phyloP scores from a whole-genome alignment of 2,329 filamentous ascomycete genomes.

The Hypomyces rosellus region DNA sequence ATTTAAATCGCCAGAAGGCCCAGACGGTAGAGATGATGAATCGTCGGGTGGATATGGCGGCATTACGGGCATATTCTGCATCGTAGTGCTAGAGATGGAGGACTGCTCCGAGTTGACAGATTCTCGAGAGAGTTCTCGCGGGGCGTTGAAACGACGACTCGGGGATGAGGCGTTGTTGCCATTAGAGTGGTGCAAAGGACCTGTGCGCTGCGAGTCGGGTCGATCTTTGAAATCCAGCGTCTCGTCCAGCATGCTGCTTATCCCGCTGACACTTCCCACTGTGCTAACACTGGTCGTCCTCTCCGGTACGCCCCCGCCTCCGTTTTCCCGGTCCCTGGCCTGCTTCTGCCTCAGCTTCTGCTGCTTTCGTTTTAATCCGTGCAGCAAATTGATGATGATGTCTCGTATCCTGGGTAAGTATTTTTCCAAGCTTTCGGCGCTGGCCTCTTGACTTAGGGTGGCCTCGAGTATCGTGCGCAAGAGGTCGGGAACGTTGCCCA shows the following conservation, averaged over 20 bases:
- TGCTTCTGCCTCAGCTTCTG: conserved; percentile 70
- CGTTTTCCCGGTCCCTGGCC: conserved; percentile 42
- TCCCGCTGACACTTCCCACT: conserved; percentile 47
- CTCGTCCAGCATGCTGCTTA: conserved; percentile 55
- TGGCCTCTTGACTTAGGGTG: conserved; percentile 93
- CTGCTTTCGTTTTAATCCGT: conserved; percentile 95
- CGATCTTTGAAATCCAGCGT: conserved; percentile 49
- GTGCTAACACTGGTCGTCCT: conserved; percentile 55
- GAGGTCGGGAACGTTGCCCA: conserved; percentile 91
- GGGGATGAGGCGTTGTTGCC: conserved; percentile 36
- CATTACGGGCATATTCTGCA: conserved; percentile 70
- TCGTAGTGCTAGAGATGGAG: conserved; percentile 64
- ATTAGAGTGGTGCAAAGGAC: conserved; percentile 18
- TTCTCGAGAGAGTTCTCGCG: conserved; percentile 45
- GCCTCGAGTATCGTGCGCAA: conserved; percentile 88
- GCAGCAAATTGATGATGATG: conserved; percentile 95
- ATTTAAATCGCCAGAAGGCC: conserved; percentile 40
- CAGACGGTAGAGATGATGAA: conserved; percentile 38
- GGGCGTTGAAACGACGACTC: conserved; percentile 39
- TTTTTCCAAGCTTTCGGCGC: conserved; percentile 84
- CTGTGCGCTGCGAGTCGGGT: conserved; percentile 29
- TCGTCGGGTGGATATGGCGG: conserved; percentile 64
- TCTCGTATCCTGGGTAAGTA: conserved; percentile 93
- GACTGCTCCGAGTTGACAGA: conserved; percentile 55
- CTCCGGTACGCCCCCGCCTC: conserved; percentile 34